Conservation (phyloP, 2,329 filamentous ascomycete species). For the Gnomoniopsis sp. region DNA sequence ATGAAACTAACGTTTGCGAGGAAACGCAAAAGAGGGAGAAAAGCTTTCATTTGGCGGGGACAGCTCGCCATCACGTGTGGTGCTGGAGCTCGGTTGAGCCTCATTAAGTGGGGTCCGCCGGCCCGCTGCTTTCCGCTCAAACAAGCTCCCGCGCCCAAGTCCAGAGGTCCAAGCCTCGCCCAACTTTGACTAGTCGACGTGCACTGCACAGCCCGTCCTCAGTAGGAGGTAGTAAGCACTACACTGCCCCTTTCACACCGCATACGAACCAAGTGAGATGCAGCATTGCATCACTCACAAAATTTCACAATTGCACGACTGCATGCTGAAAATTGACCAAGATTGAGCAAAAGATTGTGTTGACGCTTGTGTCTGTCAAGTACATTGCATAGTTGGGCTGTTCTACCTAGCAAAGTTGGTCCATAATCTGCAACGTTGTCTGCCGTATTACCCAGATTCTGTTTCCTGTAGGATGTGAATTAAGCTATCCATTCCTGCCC, state of each 20-base stretch:
- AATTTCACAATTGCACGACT: not conserved
- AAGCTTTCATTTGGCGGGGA: conserved; percentile 4
- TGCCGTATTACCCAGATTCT: conserved; percentile 15
- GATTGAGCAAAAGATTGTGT: not conserved
- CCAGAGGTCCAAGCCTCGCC: not conserved
- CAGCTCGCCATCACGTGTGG: conserved; percentile 12
- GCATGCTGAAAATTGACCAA: too few species aligned
- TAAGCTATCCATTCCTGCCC: not conserved
- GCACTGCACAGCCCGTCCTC: not conserved
- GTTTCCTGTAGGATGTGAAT: not conserved
- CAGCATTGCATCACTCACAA: not conserved
- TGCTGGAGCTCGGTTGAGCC: conserved; percentile 9
- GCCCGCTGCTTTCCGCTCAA: not conserved
- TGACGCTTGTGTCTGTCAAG: conserved; percentile 7
- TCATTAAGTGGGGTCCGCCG: conserved; percentile 11
- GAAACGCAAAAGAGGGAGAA: not conserved
- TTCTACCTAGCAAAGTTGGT: conserved; percentile 9
- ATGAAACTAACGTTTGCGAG: not conserved
- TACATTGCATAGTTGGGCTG: conserved; percentile 6
- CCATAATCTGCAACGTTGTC: not conserved
- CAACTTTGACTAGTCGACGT: not conserved
- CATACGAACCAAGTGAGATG: not conserved
- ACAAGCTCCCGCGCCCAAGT: not conserved
- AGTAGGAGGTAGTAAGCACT: not conserved
- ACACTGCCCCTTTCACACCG: not conserved